Evolutionary conservation across 2,329 filamentous ascomycete species (phyloP), one percentile per base, ranked within the genome.

Genomic region (Lecanicillium sp.): DNA sequence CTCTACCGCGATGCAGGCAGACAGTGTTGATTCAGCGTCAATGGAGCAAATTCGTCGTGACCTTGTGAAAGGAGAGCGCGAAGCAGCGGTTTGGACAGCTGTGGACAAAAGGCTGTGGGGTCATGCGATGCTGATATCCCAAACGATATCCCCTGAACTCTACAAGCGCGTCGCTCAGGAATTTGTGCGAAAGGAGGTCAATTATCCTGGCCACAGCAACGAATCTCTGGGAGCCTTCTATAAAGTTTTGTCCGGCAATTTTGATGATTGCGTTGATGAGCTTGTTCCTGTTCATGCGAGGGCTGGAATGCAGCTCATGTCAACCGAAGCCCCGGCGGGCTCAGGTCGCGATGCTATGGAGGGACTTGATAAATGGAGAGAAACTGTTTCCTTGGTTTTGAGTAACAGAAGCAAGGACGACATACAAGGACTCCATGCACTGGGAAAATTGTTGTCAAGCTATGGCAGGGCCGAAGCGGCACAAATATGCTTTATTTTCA

Each of bases 151-250:
- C 2, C 69, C 85, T 34, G 84, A 86, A 16, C 69, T 94, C 3
- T 96, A 94, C 75, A 94, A 88, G 57, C 85, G 94, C 55, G 89
- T 98, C 18, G 79, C 88, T 1, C 88, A 94, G 52, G 92, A 98
- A 53, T 98, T 98, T 53, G 83, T 98, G 14, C 83, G 88, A 48
- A 89, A 94, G 52, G 92, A 98, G 58, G 86, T 98, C 40, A 94
- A 92, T 56, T 82, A 82, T 37, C 68, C 81, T 4, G 80, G 85
- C 3, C 78, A 81, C 38, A 85, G 83, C 50, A 88, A 88, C 38
- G 85, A 95, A 58, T 85, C 90, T 2, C 70, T 98, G 33, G 89
- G 90, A 20, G 87, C 90, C 0, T 65, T 98, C 4, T 98, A 98
- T 58, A 87, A 94, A 54, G 80, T 96, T 1, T 81, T 98, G 44